Base-by-base conservation (phyloP, 176 grass and related monocot genomes). In the Avena insularis region DNA sequence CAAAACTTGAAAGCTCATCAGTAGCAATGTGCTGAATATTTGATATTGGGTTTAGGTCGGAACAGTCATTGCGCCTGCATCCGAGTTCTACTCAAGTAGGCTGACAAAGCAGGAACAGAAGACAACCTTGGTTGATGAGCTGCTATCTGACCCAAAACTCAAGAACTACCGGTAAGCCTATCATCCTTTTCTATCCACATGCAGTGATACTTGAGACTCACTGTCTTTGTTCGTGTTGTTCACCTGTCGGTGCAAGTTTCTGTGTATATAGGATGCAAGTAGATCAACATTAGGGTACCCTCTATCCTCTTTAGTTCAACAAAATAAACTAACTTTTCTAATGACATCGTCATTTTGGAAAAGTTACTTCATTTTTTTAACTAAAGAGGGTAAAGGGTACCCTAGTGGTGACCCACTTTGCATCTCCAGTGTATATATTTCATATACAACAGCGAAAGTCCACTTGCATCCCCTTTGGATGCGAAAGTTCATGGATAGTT, bases 21-120 rank as follows among this genome's bases (percentile, higher is more conserved):
- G 66, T 88, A 66, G 51, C 40, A 78, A 83, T 60, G 29, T 78
- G n/a, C 59, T 85, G 31, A 86, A 72, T 29, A 65, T 77, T 78
- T 8, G 13, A 40, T 79, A 31, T 47, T 89, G 61, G 21, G 2
- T 90, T 92, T 56, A 98, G 96, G 88, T 95, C 2, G 93, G 96
- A 82, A 98, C 93, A 21, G 82, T 98, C 55, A 82, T 98, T 88
- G 93, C 91, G 75, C 79, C 93, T 79, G 82, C 88, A 86, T 93
- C 88, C 63, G 96, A 98, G 87, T 95, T 89, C 90, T 92, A 68
- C 93, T 94, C 96, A 63, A 79, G 93, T 84, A 95, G 96, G 76
- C 69, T 98, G 62, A 98, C 92, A 54, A 95, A 94, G 86, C 92
- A 78, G 79, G 91, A 98, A 43, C 79, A 87, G 75, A 98, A 95